A percentile compares a stretch with the other conserved stretches of the same genome.
Evolutionary conservation across 345 rosid genomes (phyloP).

Genomic region (Syzygium aromaticum): DNA sequence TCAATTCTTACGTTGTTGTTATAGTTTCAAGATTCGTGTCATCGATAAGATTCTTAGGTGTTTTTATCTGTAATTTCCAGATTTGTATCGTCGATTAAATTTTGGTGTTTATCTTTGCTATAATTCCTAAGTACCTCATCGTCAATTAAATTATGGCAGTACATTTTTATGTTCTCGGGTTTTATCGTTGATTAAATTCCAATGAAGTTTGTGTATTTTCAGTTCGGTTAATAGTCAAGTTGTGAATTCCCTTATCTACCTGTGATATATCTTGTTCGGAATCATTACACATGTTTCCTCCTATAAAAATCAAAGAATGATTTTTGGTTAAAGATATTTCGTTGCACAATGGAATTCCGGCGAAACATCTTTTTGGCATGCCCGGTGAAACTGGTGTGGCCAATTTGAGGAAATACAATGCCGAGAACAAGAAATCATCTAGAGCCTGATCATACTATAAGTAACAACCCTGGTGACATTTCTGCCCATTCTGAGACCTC

Average conservation of each 20-base stretch:
- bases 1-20: not conserved
- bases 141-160: not conserved
- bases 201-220: not conserved
- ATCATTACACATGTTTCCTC: not conserved
- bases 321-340: not conserved
- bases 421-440: not conserved
- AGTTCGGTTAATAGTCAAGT: not conserved
- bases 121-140: not conserved
- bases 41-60: not conserved
- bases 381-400: not conserved
- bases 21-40: not conserved
- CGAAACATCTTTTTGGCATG: not conserved
- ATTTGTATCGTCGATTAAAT: not conserved
- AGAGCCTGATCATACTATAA: rapidly evolving
- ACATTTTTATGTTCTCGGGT: not conserved
- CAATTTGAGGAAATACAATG: not conserved
- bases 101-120: not conserved
- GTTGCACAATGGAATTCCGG: rapidly evolving
- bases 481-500: not conserved
- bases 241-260: not conserved
- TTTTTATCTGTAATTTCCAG: not conserved
- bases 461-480: not conserved
- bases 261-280: not conserved
- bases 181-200: not conserved
- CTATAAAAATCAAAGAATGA: rapidly evolving